Base-by-base conservation (phyloP, 371 early-diverging fungal genomes). In the Capillidium rhysosporum region DNA sequence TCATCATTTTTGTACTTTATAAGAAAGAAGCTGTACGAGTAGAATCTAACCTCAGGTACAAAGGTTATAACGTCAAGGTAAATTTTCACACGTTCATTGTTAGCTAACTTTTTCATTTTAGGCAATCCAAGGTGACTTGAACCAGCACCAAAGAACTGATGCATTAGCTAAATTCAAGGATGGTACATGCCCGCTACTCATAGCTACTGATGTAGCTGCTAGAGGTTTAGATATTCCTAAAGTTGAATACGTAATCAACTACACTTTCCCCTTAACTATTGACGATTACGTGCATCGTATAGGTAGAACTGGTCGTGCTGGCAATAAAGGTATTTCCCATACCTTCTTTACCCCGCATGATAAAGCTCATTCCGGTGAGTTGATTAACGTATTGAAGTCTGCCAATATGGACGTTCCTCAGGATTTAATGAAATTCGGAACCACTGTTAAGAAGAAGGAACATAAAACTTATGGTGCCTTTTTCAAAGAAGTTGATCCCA, bases 231-330 rank as follows among this genome's bases (percentile, higher is more conserved):
- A 97, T 70, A 87, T 98, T 58, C 92, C 95, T 31, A 82, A 90
- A 55, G 89, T 99, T n/a, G 87, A 89, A 57, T 84, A 88, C 61
- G 99, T 99, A 12, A 86, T 99, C 68, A 98, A 98, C 69, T 79
- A 87, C 59, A 94, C 95, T 38, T 93, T 98, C 70, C 99, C 99
- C 8, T 69, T 87, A 59, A 91, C 90, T 46, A 87, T 90, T 53
- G 96, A 97, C 62, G 87, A 89, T 57, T 95, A 86, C 67, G 83
- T 91, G 46, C 93, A 91, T 64, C 82, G 95, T 57, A 86, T 89
- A 52, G 99, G 99, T 39, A 81, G 98, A 59, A 97, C 98, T 3
- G 99, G 91, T 8, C 80, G 97, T 60, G 93, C 90, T 56, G 96
- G 97, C 53, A 79, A 80, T 60, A 76, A 70, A 61, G 98, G 98